Conservation (phyloP, 2,329 filamentous ascomycete species). For the Dothiorella sarmentorum region DNA sequence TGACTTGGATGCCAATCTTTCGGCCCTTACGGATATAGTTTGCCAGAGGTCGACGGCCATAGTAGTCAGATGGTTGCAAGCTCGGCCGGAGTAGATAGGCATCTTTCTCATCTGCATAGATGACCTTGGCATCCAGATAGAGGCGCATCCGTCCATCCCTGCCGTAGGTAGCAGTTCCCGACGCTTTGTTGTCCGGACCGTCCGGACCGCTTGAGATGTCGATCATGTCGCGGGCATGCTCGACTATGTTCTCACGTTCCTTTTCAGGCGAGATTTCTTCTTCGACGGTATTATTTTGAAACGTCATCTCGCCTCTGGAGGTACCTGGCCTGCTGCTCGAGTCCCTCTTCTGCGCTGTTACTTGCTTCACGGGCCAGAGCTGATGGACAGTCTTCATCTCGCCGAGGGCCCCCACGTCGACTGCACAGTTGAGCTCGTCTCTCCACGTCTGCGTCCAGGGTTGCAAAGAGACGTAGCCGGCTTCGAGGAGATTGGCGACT, state of each 20-base stretch:
- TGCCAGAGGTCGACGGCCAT: slow-evolving; percentile 73
- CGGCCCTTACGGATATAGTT: slow-evolving; percentile 78
- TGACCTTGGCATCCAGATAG: slow-evolving; percentile 75
- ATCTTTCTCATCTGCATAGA: slow-evolving; percentile 73
- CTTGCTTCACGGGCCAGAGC: slow-evolving; percentile 69
- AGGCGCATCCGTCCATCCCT: slow-evolving; percentile 50
- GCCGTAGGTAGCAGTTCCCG: slow-evolving; percentile 41
- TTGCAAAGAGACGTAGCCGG: slow-evolving; percentile 80
- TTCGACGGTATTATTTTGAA: slow-evolving; percentile 6
- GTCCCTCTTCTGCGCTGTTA: slow-evolving; percentile 52
- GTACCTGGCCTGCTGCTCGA: slow-evolving; percentile 43
- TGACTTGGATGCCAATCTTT: slow-evolving; percentile 79
- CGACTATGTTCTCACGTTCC: slow-evolving; percentile 41
- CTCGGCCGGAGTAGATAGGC: slow-evolving; percentile 87
- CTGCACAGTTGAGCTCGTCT: slow-evolving; percentile 84
- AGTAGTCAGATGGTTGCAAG: slow-evolving; percentile 78
- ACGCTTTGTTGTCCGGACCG: slow-evolving; percentile 48
- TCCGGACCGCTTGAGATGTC: slow-evolving; percentile 46
- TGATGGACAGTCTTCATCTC: slow-evolving; percentile 87
- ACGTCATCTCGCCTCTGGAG: slow-evolving; percentile 29
- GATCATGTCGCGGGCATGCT: slow-evolving; percentile 46
- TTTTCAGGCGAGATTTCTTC: slow-evolving; percentile 34
- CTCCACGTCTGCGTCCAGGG: slow-evolving; percentile 91
- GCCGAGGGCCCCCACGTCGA: slow-evolving; percentile 83
- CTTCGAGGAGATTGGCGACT: slow-evolving; percentile 87